A percentile compares a stretch with the other conserved stretches of the same genome.
Conservation (phyloP, 768 basidiomycete genomes). For the Kwoniella europaea region DNA sequence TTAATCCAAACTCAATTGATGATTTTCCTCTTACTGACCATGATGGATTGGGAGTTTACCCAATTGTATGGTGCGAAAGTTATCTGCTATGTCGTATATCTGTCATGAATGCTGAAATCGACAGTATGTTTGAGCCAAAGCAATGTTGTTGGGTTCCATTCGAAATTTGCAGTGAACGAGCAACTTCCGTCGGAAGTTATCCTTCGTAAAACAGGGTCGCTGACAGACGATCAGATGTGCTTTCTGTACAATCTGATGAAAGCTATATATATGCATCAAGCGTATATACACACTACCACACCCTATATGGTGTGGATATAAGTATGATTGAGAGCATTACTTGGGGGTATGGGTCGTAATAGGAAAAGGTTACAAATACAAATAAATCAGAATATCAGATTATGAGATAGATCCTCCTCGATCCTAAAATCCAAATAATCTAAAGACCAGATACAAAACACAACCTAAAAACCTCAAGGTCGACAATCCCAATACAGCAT, state of each 20-base stretch:
- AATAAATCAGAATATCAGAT: background rate
- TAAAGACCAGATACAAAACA: constrained; percentile 75
- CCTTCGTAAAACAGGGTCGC: no score
- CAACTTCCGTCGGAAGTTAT: background rate
- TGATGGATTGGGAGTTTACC: background rate
- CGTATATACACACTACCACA: constrained; percentile 1
- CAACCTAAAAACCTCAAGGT: constrained; percentile 81
- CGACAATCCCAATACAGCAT: constrained; percentile 73
- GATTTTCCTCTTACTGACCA: background rate
- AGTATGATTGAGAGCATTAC: no score
- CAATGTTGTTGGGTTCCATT: background rate
- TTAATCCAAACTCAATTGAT: no score
- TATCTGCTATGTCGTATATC: background rate
- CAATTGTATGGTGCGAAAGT: background rate
- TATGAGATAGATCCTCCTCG: background rate
- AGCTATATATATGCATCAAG: constrained; percentile 7
- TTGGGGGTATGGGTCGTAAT: no score
- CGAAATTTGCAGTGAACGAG: background rate
- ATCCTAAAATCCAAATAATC: constrained; percentile 41
- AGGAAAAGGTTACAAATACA: no score
- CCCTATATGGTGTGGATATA: background rate
- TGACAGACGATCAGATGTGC: no score
- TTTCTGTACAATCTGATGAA: background rate
- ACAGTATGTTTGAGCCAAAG: no score
- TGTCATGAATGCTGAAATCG: no score